Base-by-base conservation (phyloP, 225 moss, liverwort and hornwort genomes). In the Antitrichia curtipendula region DNA sequence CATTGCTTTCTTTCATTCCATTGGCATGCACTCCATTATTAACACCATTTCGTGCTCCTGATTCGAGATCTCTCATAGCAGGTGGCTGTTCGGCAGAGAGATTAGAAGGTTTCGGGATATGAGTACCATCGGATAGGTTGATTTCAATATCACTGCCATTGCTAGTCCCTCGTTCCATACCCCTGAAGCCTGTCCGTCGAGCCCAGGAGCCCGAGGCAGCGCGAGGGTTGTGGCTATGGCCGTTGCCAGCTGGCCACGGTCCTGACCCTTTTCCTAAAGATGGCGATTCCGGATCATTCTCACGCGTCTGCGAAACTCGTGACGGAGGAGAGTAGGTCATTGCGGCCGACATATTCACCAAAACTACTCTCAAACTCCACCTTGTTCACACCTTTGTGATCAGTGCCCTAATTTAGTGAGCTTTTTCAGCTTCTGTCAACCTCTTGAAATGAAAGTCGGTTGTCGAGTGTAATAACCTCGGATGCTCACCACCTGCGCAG, bases 251-350 rank as follows among this genome's bases (percentile, higher is more conserved):
- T 57, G 86, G 91, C 90, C 86, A 88, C 32, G 85, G 85, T 38
- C 89, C 88, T 49, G 90, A 83, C 72, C 85, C 89, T 81, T 86
- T 89, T 12, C 89, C 91, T n/a, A 89, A 71, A 16, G 92, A 91
- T n/a, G 92, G 91, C 49, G 89, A 92, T 84, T 92, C 89, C 17
- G 92, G 92, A 36, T 92, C 91, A 77, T 76, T 80, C 62, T 90
- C 90, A 50, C 88, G 88, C 34, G 85, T 85, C 59, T 92, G 83
- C 4, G 89, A 80, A 60, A 85, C 86, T 89, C 89, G 85, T 38
- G 87, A 78, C 36, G 92, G 92, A 32, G 92, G 92, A 75, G 92
- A 91, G 25, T 32, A 77, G 13, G 38, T 70, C 78, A 87, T 85
- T n/a, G 78, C 73, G 82, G 87, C 82, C 82, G 78, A 76, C 77